Evolutionary conservation across 768 basidiomycete species (phyloP).

Genomic region (Termitomyces sp.): DNA sequence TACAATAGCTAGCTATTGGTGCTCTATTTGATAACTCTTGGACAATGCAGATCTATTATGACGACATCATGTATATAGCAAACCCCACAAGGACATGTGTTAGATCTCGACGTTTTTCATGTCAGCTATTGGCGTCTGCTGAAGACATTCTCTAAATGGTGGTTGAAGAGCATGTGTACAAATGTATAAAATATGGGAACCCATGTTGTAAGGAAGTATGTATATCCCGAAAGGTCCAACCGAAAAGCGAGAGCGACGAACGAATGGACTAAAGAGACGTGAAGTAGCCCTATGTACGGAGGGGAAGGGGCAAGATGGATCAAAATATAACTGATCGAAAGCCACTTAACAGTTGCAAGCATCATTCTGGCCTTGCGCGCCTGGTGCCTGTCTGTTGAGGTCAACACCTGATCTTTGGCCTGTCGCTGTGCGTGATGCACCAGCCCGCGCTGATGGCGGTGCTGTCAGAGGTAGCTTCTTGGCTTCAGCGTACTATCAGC

Average conservation of each 20-base stretch:
- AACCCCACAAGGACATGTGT: neutral
- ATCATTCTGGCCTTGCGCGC: conserved; percentile 53
- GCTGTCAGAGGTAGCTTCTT: conserved; percentile 87
- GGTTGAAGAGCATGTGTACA: conserved; percentile 2
- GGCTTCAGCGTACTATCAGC: conserved; percentile 39
- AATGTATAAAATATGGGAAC: conserved; percentile 8
- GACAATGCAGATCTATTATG: neutral
- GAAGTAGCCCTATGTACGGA: conserved; percentile 18
- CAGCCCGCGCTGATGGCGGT: conserved; percentile 60
- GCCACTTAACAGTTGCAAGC: conserved; percentile 69
- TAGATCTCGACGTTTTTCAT: neutral
- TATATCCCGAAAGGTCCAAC: conserved; percentile 38
- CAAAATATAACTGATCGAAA: neutral
- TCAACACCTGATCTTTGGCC: conserved; percentile 69
- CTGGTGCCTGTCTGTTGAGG: conserved; percentile 63
- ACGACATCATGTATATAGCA: neutral
- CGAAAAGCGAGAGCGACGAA: conserved; percentile 20
- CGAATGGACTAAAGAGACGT: conserved; percentile 27
- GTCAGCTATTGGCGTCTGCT: neutral
- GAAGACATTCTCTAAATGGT: neutral
- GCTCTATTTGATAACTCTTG: neutral
- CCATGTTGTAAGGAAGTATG: conserved; percentile 27
- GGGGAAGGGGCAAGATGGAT: conserved; percentile 13
- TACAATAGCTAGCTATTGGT: neutral
- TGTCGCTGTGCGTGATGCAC: conserved; percentile 47